phyloP scores from a whole-genome alignment of 192 early-diverging fungal genomes.

The Backusella parvicylindrica region DNA sequence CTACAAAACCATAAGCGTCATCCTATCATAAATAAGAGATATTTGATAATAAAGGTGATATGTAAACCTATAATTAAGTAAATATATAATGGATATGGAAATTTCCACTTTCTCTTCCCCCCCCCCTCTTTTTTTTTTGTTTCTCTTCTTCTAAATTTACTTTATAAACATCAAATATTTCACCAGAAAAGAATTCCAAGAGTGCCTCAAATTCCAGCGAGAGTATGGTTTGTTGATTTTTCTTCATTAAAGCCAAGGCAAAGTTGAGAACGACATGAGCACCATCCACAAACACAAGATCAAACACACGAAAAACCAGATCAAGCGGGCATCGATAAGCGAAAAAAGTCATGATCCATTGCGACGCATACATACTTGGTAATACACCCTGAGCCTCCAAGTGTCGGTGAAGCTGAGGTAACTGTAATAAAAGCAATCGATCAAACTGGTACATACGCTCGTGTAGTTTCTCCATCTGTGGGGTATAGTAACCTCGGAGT shows the following conservation, averaged over 20 bases:
- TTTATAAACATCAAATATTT: constrained; percentile 84
- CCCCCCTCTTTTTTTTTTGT: constrained; percentile 13
- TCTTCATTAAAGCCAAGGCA: constrained; percentile 82
- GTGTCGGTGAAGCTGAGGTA: constrained; percentile 81
- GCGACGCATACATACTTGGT: constrained; percentile 93
- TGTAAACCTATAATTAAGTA: not conserved
- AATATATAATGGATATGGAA: not conserved
- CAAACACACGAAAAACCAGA: constrained; percentile 85
- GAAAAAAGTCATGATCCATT: constrained; percentile 99
- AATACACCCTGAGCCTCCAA: constrained; percentile 78
- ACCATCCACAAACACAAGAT: constrained; percentile 93
- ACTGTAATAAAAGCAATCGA: constrained; percentile 69
- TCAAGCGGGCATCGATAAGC: constrained; percentile 95
- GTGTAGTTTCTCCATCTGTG: constrained; percentile 87
- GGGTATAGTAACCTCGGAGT: constrained; percentile 88
- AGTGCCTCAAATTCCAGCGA: constrained; percentile 81
- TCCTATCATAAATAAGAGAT: constrained; percentile 36
- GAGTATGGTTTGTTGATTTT: constrained; percentile 76
- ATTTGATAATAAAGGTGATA: not conserved
- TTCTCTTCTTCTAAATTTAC: no score
- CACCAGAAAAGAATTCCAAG: constrained; percentile 84
- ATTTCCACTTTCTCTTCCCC: no score
- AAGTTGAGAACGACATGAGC: constrained; percentile 80
- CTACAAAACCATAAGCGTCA: constrained; percentile 69
- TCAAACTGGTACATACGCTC: constrained; percentile 89